A percentile compares a stretch with the other conserved stretches of the same genome.
phyloP scores from a whole-genome alignment of 257 asterid species.

The Osmanthus fragrans region DNA sequence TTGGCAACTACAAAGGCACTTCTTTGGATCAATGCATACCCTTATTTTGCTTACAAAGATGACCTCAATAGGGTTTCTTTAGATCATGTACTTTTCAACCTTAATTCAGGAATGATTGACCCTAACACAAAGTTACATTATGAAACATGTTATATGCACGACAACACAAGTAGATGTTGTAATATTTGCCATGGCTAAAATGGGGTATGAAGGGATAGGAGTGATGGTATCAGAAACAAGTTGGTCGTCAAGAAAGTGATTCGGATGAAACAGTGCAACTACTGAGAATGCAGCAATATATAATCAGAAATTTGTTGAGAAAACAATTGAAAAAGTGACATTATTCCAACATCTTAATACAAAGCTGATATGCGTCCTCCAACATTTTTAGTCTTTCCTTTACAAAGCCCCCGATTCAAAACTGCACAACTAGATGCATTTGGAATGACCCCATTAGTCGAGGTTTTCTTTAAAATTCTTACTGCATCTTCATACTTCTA shows the following conservation, averaged over 20 bases:
- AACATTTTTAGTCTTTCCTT: too few relatives aligned
- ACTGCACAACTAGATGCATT: too few relatives aligned
- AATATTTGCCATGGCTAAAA: constrained; percentile 31
- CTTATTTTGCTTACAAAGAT: constrained; percentile 47
- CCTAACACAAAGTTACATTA: constrained; percentile 36
- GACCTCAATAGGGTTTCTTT: constrained; percentile 28
- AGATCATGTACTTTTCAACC: constrained; percentile 38
- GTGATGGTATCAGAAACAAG: constrained; percentile 46
- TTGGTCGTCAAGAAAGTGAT: constrained; percentile 53
- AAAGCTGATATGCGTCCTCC: too few relatives aligned
- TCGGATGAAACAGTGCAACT: constrained; percentile 37
- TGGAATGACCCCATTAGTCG: too few relatives aligned
- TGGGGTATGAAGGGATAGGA: constrained; percentile 37
- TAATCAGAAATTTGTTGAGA: constrained; percentile 38
- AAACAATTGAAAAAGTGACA: constrained; percentile 25
- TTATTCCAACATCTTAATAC: too few relatives aligned
- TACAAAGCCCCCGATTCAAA: too few relatives aligned
- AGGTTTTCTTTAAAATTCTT: too few relatives aligned
- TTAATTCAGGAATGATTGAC: constrained; percentile 33
- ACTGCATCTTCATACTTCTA: too few relatives aligned
- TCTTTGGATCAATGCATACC: constrained; percentile 48
- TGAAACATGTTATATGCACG: constrained; percentile 42
- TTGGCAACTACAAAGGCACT: constrained; percentile 33
- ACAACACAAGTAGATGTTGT: constrained; percentile 53
- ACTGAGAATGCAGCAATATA: constrained; percentile 38